Base-by-base conservation (phyloP, 345 rosid species). In the Salix exigua region DNA sequence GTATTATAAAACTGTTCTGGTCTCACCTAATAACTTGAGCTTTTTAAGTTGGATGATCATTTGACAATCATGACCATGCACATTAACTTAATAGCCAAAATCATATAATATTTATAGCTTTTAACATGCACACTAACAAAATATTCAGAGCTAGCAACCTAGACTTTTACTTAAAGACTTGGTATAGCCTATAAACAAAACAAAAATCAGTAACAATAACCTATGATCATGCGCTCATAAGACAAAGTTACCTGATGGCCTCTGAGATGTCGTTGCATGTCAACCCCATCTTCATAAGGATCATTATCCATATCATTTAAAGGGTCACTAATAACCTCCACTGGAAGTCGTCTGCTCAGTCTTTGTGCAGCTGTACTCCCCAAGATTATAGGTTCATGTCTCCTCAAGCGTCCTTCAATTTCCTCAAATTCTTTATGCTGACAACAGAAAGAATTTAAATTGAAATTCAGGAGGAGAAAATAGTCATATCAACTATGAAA, bases 381-480 rank as follows among this genome's bases (percentile, higher is more conserved):
- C 77, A 83, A 84, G 77, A 96, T 96, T 78, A 93, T 79, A 18
- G 99, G 99, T 71, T 92, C 97, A 76, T 90, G 93, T 82, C 86
- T 90, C 73, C 88, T 86, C 77, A 90, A 88, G 61, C 90, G 91
- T 70, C 92, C 92, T 81, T 96, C 91, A 81, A 96, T 91, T 84
- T 96, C 98, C 80, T 91, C 97, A 83, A 96, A 96, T 76, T 96
- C 99, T 85, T 92, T 93, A 79, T 96, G 99, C 99, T 94, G 92
- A 65, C 85, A 77, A 84, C 38, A 68, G 31, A 76, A 69, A 42
- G 73, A 46, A 26, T 42, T 62, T 31, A 46, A 40, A 73, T 37
- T 65, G 73, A 68, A 26, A 73, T 73, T 38, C 31, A 44, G 67
- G 12, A 26, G 40, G 60, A 64, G 64, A 48, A 18, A 67, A 40